Base-by-base conservation (phyloP, 495 filamentous ascomycete genomes). In the Penicillium pulvis region DNA sequence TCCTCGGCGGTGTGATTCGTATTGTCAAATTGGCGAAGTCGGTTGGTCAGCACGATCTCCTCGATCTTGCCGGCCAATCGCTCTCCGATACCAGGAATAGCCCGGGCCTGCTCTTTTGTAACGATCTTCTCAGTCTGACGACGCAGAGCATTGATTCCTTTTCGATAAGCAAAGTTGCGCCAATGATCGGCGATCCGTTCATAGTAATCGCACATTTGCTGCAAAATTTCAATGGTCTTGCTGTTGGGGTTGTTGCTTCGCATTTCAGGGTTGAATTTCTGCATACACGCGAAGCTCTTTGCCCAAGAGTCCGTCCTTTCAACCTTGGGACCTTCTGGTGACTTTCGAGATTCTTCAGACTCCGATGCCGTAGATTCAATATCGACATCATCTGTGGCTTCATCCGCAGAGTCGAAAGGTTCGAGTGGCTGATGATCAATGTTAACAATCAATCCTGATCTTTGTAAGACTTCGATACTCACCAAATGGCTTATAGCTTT, bases 11-110 rank as follows among this genome's bases (percentile, higher is more conserved):
- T 88, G 14, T 75, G 63, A 53, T 79, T 83, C 1, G 88, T 79
- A 62, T 83, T 81, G 1, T 96, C 90, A 3, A 97, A 79, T 39
- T 89, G 85, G 19, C 84, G 81, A 0, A 98, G 84, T 14, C 78
- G 78, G 65, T 92, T 84, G 0, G 93, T 97, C 53, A 73, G 69
- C 6, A 84, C 91, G 48, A 97, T 97, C 66, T 98, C 94, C 65
- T 95, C 89, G 55, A 98, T 97, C 65, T 97, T 97, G 42, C 81
- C 78, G 0, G 94, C 94, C 16, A 98, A 70, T 11, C 91, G 83
- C 8, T 75, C 54, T 31, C 94, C 94, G 60, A 98, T 88, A 54
- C 83, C 83, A 1, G 87, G 84, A 4, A 97, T 81, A 7, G 69
- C 64, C 19, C 75, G 71, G 1, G 94, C 94, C 72, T 96, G 82